phyloP scores from a whole-genome alignment of 2,329 filamentous ascomycete species.

The Neodidymelliopsis sp. region DNA sequence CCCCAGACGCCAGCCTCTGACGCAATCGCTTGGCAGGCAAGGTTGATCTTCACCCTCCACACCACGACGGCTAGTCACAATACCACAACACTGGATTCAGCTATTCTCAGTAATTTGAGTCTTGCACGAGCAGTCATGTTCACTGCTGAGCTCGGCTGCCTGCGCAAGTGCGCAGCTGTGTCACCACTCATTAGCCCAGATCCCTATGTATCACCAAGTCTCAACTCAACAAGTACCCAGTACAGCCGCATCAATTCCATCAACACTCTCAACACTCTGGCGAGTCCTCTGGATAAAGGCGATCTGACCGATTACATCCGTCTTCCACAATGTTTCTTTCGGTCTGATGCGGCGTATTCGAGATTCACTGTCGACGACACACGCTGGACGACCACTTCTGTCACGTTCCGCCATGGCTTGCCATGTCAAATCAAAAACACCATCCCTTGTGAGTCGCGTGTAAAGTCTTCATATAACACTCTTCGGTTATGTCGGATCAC shows the following conservation, averaged over 20 bases:
- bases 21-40: constrained; percentile 14
- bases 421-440: neutral
- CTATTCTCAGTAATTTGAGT: neutral
- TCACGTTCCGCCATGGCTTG: no score
- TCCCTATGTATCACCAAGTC: neutral
- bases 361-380: no score
- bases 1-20: constrained; percentile 14
- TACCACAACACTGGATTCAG: no score
- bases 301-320: no score
- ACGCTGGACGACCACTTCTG: no score
- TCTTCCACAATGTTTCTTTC: no score
- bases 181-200: constrained; percentile 4
- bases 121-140: no score
- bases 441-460: neutral
- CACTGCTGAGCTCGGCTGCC: neutral
- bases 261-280: no score
- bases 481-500: neutral
- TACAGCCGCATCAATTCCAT: no score
- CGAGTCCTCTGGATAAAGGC: no score
- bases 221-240: neutral
- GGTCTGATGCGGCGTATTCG: no score
- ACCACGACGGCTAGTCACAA: neutral
- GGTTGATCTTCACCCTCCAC: neutral
- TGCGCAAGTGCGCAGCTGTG: neutral
- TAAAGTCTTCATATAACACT: neutral